Base-by-base conservation (phyloP, 441 rosid genomes). In the Cnidoscolus chayamansa region DNA sequence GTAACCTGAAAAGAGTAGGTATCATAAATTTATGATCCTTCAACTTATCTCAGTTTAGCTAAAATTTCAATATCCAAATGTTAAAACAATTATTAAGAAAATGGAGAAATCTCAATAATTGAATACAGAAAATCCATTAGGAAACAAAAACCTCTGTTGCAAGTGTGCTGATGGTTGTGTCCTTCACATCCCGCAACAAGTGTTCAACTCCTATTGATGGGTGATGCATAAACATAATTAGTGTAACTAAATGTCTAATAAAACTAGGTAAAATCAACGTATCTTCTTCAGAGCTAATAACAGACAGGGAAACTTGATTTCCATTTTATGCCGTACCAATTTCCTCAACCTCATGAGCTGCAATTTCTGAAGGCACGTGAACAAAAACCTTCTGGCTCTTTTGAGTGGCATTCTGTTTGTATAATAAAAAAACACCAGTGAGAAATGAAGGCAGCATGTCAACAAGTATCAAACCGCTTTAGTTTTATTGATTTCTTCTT, bases 351-450 rank as follows among this genome's bases (percentile, higher is more conserved):
- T 90, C 88, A 70, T 90, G 91, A 69, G 95, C 85, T 75, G 86
- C 86, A 76, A 86, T 90, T 81, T 92, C 93, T 63, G 93, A 88
- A 15, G 86, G 83, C 50, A 89, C 90, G 2, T 89, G 91, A 56
- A 90, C 94, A 35, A 92, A 90, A 55, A 89, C 91, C 71, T 90
- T 86, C 77, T 90, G 91, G 80, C 92, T 90, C 75, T 92, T 92
- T 71, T 90, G 93, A 20, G 96, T 89, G 65, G 91, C 96, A 82
- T 90, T 88, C 91, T 91, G 85, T 65, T 47, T 35, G 58, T 56
- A 53, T 59, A 30, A 56, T 9, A 56, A 2, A 56, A 2, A 56
- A 20, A 56, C 9, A 10, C 0, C 10, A 20, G 12, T 3, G 32
- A 56, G 10, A 20, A 20, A 56, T 9, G 20, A 10, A 19, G 13